Conservation (phyloP, 73 alveolate genomes). For the Paramecium sonneborni region DNA sequence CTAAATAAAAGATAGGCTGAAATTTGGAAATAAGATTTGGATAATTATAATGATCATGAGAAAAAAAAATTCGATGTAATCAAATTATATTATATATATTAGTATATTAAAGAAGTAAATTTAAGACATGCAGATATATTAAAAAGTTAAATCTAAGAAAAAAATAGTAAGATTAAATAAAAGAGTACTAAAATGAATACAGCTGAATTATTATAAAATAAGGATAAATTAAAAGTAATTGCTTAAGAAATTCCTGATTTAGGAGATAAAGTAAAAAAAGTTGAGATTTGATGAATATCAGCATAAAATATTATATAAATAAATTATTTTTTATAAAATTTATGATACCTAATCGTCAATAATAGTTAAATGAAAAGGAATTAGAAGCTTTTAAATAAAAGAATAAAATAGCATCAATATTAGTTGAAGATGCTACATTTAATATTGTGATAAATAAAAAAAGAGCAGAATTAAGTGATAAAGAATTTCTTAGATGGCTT, state of each 20-base stretch:
- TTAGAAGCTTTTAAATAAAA: background rate
- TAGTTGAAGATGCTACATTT: background rate
- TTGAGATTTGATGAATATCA: slow-evolving; percentile 29
- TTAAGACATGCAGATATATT: slow-evolving; percentile 57
- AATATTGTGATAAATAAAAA: background rate
- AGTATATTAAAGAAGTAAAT: slow-evolving; percentile 64
- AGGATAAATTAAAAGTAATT: slow-evolving; percentile 55
- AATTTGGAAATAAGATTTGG: slow-evolving; percentile 66
- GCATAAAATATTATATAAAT: background rate
- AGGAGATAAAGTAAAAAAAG: slow-evolving; percentile 37
- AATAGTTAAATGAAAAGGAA: background rate
- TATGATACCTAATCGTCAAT: background rate
- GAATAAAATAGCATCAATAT: background rate
- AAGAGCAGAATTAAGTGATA: background rate
- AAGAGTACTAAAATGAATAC: slow-evolving; percentile 58
- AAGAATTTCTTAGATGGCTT: background rate
- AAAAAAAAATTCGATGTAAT: slow-evolving; percentile 55
- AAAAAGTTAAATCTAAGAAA: slow-evolving; percentile 60
- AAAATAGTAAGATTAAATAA: background rate
- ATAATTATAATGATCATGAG: slow-evolving; percentile 64
- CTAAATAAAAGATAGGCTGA: slow-evolving; percentile 67
- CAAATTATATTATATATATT: background rate
- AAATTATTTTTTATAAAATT: background rate
- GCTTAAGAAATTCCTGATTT: slow-evolving; percentile 51
- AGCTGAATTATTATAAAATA: slow-evolving; percentile 61